Evolutionary conservation across 305 asterid species (phyloP), one percentile per base, ranked within the genome.

Genomic region (Petunia hybrid): DNA sequence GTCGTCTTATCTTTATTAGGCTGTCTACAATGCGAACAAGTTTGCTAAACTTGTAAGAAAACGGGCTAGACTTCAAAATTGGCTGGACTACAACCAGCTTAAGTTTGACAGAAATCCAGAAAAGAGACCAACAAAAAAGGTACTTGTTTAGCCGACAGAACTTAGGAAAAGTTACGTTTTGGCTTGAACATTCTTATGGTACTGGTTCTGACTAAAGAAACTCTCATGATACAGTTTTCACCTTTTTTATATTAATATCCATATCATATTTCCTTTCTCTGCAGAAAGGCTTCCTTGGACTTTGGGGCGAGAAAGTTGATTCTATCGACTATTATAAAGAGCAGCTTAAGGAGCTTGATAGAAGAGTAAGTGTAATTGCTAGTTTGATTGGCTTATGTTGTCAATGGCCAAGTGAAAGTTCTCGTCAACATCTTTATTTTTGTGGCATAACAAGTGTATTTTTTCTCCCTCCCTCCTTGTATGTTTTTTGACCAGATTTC

Each of bases 61-160:
- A 85, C 89, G 98, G 86, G 86, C 91, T 81, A 90, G 91, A 75
- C 92, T 94, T 84, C 97, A 93, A 77, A 91, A 93, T 84, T 94
- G 97, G 98, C 87, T 96, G 75, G 99, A 96, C 89, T 96, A 94
- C 87, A 80, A 94, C 87, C 97, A 87, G 87, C 92, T 94, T 61
- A 96, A 93, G 90, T 91, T 90, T 80, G 98, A 94, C 89, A 89
- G 98, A 82, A 81, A 92, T 83, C 93, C 98, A 68, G 90, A 89
- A 61, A 96, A 90, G 86, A 92, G 93, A 87, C 99, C 97, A 22
- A 88, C 91, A n/a, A 86, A 36, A 60, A 94, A 90, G 93, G 99
- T 75, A 80, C 61, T 76, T 56, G 77, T 0, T 36, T 79, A 36
- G 35, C 63, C 35, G 62, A 45, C 45, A 31, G 60, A 70, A 10